phyloP scores from a whole-genome alignment of 1,284 basidiomycete genomes.

The Ustilago loliicola region DNA sequence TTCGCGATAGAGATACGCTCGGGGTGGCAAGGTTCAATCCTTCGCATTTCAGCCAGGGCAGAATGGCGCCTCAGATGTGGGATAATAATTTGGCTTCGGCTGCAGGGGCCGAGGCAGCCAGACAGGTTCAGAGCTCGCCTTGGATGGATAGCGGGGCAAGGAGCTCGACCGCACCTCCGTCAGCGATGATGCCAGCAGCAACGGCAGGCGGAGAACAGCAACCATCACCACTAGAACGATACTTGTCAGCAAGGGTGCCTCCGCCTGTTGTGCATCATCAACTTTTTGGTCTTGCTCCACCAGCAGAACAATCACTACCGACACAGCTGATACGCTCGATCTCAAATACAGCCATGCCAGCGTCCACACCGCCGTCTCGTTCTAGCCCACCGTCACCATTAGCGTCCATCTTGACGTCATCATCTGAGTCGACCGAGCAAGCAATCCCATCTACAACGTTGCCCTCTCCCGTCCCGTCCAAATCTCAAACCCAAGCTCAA shows the following conservation, averaged over 20 bases:
- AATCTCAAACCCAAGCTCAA: not conserved
- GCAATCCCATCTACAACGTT: not conserved
- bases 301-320: not conserved
- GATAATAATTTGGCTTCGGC: conserved; percentile 25
- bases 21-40: conserved; percentile 37
- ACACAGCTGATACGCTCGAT: not conserved
- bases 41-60: conserved; percentile 16
- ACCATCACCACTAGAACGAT: not conserved
- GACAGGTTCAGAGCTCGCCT: not conserved
- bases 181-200: not conserved
- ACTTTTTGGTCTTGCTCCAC: not conserved
- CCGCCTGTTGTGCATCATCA: not conserved
- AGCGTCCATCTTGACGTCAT: no score
- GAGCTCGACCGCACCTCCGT: not conserved
- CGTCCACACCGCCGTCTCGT: not conserved
- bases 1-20: conserved; percentile 32
- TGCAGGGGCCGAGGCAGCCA: not conserved
- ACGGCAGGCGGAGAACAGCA: not conserved
- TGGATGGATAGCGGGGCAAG: conserved; percentile 15
- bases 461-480: not conserved
- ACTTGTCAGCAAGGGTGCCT: not conserved
- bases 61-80: conserved; percentile 18
- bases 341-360: not conserved
- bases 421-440: no score
- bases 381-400: not conserved